Conservation (phyloP, 2,329 filamentous ascomycete genomes). For the Phoma sp. region DNA sequence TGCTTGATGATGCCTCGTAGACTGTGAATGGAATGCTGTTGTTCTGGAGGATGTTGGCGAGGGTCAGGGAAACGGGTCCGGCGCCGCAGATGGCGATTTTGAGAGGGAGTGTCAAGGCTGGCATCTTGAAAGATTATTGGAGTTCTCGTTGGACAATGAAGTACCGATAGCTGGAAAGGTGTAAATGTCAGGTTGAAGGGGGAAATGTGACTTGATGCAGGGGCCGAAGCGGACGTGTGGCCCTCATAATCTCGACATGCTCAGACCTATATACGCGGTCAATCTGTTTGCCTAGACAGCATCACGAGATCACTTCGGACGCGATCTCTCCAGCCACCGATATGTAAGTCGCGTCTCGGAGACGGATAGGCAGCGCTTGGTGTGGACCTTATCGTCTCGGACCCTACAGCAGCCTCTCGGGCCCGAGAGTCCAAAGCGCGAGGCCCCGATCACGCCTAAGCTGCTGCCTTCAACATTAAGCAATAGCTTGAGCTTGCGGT, state of each 20-base stretch:
- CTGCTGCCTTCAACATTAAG: not conserved
- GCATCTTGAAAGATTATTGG: not conserved
- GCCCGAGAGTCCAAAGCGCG: not conserved
- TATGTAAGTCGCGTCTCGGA: not conserved
- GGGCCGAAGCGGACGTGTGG: not conserved
- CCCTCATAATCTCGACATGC: not conserved
- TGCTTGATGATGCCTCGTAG: constrained; percentile 49
- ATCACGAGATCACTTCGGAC: not conserved
- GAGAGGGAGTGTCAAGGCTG: not conserved
- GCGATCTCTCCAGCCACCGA: not conserved
- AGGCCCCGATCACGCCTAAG: not conserved
- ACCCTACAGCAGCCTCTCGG: not conserved
- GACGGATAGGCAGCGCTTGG: not conserved
- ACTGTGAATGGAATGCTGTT: constrained; percentile 56
- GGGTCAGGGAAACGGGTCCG: constrained; percentile 55
- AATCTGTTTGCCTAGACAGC: not conserved
- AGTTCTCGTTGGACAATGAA: not conserved
- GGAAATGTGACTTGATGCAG: not conserved
- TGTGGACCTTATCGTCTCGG: not conserved
- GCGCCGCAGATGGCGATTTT: constrained; percentile 49
- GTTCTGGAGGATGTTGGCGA: constrained; percentile 61
- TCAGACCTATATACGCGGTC: not conserved
- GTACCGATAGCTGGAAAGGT: not conserved
- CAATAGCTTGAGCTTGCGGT: no score
- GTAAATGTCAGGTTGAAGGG: not conserved